Evolutionary conservation across 2,329 filamentous ascomycete genomes (phyloP).

Genomic region (Aspergillus pseudoterreus): DNA sequence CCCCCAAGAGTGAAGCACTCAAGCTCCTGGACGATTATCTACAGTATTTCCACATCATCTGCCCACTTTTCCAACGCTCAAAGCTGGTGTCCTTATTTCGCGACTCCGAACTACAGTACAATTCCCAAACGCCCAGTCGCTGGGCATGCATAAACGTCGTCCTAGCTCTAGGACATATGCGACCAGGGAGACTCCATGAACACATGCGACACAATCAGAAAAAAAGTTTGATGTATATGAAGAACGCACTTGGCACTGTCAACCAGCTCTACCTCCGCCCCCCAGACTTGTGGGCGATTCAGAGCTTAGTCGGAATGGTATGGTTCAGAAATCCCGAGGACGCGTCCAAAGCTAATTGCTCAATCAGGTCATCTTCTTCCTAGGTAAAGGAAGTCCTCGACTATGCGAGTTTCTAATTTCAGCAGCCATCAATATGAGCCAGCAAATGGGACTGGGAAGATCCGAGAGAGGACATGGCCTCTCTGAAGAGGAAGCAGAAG

Average conservation of each 20-base stretch:
- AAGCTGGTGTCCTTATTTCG: slow-evolving; percentile 10
- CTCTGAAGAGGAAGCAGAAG: slow-evolving; percentile 3
- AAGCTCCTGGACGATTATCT: slow-evolving; percentile 11
- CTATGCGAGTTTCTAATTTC: slow-evolving; percentile 13
- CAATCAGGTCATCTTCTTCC: slow-evolving; percentile 9
- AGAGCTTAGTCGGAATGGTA: slow-evolving; percentile 15
- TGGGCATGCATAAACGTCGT: slow-evolving; percentile 15
- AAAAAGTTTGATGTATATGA: slow-evolving; percentile 14
- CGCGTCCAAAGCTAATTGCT: background rate
- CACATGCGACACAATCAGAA: slow-evolving; percentile 7
- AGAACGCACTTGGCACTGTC: slow-evolving; percentile 12
- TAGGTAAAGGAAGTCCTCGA: slow-evolving; percentile 9
- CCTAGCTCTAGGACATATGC: slow-evolving; percentile 11
- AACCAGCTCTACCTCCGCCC: slow-evolving; percentile 12
- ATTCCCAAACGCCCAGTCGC: slow-evolving; percentile 4
- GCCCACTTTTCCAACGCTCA: slow-evolving; percentile 11
- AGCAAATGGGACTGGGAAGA: slow-evolving; percentile 10
- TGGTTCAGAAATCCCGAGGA: background rate
- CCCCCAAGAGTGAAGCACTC: slow-evolving; percentile 8
- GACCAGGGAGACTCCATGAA: slow-evolving; percentile 1
- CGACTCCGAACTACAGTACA: slow-evolving; percentile 2
- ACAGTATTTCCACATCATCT: slow-evolving; percentile 10
- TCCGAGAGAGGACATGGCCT: background rate
- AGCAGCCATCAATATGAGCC: slow-evolving; percentile 12
- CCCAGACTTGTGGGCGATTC: slow-evolving; percentile 12